These are phyloP conservation scores for Cubamyces lactineus DNA, from an alignment of 768 basidiomycete genomes.

Conservation along the genomic window DNA sequence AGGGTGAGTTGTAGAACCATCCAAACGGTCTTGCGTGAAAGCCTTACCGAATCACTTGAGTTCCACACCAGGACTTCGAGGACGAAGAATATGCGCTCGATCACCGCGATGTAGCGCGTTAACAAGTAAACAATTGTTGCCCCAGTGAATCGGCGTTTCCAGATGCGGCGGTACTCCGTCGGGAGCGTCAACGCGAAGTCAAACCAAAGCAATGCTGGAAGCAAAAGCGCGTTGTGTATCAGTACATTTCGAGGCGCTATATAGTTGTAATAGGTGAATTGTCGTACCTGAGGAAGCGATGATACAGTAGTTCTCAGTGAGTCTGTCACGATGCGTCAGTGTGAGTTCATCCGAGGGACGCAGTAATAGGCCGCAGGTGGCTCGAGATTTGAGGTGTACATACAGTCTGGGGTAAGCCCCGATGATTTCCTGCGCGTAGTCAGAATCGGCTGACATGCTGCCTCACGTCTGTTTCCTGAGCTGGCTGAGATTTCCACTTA, in stretches of 20 bases:
- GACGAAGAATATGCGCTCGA: constrained; percentile 16
- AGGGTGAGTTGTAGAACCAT: too few relatives aligned
- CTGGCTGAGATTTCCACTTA: too few relatives aligned
- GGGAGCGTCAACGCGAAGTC: constrained; percentile 7
- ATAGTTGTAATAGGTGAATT: background rate
- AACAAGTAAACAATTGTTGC: constrained; percentile 7
- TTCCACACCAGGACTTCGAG: constrained; percentile 6
- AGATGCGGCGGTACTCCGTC: constrained; percentile 9
- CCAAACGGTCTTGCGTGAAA: background rate
- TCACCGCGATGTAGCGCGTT: constrained; percentile 7
- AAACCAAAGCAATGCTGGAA: constrained; percentile 9
- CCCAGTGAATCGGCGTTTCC: constrained; percentile 7
- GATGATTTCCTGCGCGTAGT: constrained; percentile 1
- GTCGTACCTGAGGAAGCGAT: constrained; percentile 7
- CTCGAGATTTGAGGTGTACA: too few relatives aligned
- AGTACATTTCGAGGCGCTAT: too few relatives aligned
- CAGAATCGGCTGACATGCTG: background rate
- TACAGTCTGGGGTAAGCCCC: background rate
- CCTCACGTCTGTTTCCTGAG: too few relatives aligned
- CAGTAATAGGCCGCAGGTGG: too few relatives aligned
- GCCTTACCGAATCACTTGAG: background rate
- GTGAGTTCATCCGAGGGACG: background rate
- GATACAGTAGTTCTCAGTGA: constrained; percentile 13
- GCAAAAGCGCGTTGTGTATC: too few relatives aligned
- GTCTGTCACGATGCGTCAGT: background rate